Conservation (phyloP, 2,329 filamentous ascomycete species). For the Alternaria arbusti region DNA sequence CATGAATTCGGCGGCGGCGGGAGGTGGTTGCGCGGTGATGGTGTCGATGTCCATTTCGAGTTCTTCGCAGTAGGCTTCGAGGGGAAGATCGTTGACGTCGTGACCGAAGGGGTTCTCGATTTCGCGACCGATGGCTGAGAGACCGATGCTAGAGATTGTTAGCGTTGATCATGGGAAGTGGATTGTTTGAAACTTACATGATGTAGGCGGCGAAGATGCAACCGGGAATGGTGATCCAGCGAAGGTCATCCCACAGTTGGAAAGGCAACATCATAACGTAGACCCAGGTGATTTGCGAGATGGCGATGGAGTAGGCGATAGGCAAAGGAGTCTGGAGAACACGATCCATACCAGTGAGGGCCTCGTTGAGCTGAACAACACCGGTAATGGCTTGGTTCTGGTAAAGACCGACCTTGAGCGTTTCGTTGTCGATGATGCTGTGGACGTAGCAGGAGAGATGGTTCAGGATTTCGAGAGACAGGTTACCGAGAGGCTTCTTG, state of each 20-base stretch:
- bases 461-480: constrained; percentile 81
- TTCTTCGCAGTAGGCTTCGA: constrained; percentile 76
- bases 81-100: constrained; percentile 75
- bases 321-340: constrained; percentile 83
- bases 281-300: constrained; percentile 85
- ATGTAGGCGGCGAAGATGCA: constrained; percentile 78
- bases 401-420: constrained; percentile 63
- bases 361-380: constrained; percentile 72
- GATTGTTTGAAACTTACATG: constrained; percentile 53
- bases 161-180: neutral
- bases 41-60: constrained; percentile 76
- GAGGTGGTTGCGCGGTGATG: constrained; percentile 66
- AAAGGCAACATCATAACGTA: constrained; percentile 83
- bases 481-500: constrained; percentile 75
- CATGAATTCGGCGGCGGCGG: constrained; percentile 61
- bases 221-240: constrained; percentile 80
- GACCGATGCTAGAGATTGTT: constrained; percentile 61
- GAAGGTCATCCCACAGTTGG: constrained; percentile 70
- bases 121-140: constrained; percentile 77
- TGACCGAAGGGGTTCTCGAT: constrained; percentile 86
- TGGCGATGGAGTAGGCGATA: constrained; percentile 82
- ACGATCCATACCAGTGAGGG: constrained; percentile 74
- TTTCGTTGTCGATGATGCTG: constrained; percentile 62
- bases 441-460: constrained; percentile 74
- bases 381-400: constrained; percentile 65